Evolutionary conservation across 2,329 filamentous ascomycete species (phyloP).

Genomic region (Fusarium verrucosum): DNA sequence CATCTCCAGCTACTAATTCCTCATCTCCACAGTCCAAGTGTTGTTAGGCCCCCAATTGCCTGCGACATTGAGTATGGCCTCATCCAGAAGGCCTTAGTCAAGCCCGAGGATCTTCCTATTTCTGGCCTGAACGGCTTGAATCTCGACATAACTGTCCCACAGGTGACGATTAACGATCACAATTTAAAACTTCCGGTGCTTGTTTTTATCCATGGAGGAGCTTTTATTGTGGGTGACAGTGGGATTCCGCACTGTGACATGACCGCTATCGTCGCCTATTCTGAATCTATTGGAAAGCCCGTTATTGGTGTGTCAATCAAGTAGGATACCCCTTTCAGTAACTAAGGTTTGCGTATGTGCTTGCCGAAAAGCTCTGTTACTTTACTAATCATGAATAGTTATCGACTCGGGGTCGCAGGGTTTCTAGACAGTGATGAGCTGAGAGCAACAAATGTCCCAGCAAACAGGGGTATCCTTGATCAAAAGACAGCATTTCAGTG

Average conservation of each 20-base stretch:
- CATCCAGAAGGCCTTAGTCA: not conserved
- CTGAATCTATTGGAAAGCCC: not conserved
- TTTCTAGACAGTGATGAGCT: not conserved
- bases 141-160: not conserved
- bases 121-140: not conserved
- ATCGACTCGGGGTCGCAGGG: not conserved
- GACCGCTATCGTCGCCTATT: not conserved
- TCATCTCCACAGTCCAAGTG: not conserved
- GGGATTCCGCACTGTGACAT: not conserved
- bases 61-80: slow-evolving; percentile 1
- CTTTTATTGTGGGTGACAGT: not conserved
- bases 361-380: fast-evolving
- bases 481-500: not conserved
- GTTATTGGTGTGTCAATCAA: not conserved
- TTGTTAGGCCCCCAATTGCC: not conserved
- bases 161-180: fast-evolving
- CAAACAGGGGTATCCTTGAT: not conserved
- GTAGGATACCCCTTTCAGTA: not conserved
- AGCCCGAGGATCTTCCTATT: not conserved
- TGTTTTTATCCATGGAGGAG: not conserved
- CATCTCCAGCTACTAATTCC: fast-evolving
- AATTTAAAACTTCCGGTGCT: not conserved
- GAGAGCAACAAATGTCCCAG: not conserved
- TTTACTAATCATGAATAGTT: not conserved
- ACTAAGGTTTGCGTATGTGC: no score